Base-by-base conservation (phyloP, 2,329 filamentous ascomycete genomes). In the Cercospora zeae-maydis region DNA sequence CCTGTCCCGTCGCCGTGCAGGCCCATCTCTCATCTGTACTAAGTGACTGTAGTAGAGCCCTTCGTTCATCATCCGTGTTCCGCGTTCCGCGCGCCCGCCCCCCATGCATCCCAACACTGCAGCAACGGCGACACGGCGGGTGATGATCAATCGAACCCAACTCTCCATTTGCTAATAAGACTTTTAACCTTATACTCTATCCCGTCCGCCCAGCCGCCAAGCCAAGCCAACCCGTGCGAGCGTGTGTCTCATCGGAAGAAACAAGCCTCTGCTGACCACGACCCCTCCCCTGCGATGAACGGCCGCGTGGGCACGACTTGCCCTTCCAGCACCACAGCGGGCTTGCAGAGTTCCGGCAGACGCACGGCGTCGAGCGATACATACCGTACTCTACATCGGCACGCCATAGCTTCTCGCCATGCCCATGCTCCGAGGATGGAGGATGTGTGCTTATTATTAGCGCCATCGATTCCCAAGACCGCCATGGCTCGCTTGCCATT, bases 141-240 rank as follows among this genome's bases (percentile, higher is more conserved):
- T 19, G 11, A 55, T 16, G n/a, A 37, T 47, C 42, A 59, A 62
- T 59, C 61, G 49, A 58, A 45, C 45, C 53, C 47, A 45, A 45
- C 47, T 45, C 27, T 51, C 39, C 9, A 19, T 39, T n/a, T n/a
- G 3, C 24, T 39, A 45, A 33, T 52, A 59, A 59, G 57, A 59
- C 45, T 53, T 52, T 53, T 34, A 59, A 59, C 57, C 57, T 59
- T 59, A 59, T 59, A 52, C 57, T 59, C 34, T 53, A 59, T 52
- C 24, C 56, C 14, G 14, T 24, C 21, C 11, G 37, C 51, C 47
- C 58, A 45, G 37, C 34, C 49, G 49, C 47, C 37, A 55, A 42
- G 39, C n/a, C n/a, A n/a, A n/a, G n/a, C n/a, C n/a, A n/a, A n/a
- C n/a, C n/a, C n/a, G 36, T 16, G 34, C 16, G 14, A 34, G 45